These are phyloP conservation scores for Leishmania arabica DNA, from an alignment of 208 protist genomes.

Conservation along the genomic window DNA sequence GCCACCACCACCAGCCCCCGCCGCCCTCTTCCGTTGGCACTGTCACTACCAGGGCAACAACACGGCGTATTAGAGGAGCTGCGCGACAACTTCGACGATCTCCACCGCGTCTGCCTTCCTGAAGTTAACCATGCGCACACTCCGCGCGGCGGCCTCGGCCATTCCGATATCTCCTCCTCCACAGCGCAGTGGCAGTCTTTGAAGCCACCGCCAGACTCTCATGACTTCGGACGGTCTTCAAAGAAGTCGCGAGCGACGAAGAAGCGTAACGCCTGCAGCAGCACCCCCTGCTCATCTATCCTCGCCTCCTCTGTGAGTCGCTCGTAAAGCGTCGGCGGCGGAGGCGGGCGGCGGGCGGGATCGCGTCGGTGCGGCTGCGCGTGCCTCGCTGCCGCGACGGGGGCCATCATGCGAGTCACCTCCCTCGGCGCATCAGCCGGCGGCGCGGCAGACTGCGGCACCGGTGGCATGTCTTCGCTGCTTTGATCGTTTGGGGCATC, in stretches of 20 bases:
- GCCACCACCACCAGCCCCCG: background rate
- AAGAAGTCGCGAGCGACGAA: conserved; percentile 83
- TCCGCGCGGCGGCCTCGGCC: background rate
- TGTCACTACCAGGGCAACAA: background rate
- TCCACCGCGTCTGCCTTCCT: background rate
- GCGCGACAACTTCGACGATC: background rate
- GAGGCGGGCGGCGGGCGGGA: conserved; percentile 17
- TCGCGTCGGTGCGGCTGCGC: conserved; percentile 30
- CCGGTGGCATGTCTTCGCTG: conserved; percentile 42
- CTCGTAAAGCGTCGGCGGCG: conserved; percentile 65
- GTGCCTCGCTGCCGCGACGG: conserved; percentile 57
- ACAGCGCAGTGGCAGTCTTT: background rate
- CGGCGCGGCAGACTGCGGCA: conserved; percentile 24
- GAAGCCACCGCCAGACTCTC: background rate
- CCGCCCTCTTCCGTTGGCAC: background rate
- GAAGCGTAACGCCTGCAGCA: conserved; percentile 86
- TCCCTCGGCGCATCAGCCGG: conserved; percentile 25
- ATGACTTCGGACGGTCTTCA: conserved; percentile 8
- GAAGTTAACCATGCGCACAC: background rate
- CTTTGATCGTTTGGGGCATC: conserved; percentile 10
- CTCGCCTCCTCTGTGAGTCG: conserved; percentile 72
- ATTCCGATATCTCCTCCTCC: background rate
- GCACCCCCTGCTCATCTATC: conserved; percentile 66
- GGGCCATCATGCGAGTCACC: conserved; percentile 61
- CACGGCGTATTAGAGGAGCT: background rate